phyloP scores from a whole-genome alignment of 805 yeast genomes.

The Cyberlindnera amylophila region DNA sequence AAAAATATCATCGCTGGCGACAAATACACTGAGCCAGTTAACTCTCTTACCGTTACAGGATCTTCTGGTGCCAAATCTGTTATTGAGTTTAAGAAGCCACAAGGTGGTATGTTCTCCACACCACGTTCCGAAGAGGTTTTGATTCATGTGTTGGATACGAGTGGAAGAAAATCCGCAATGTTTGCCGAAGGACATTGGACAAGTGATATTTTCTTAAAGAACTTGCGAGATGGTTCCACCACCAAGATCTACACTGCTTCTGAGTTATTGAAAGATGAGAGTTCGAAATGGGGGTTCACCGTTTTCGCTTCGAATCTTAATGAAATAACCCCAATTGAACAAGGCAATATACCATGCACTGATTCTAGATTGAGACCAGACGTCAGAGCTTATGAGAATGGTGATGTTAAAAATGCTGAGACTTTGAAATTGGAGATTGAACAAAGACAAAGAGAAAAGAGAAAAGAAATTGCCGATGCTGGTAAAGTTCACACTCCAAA shows the following conservation, averaged over 20 bases:
- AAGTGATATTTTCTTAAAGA: slow-evolving; percentile 44
- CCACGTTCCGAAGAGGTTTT: slow-evolving; percentile 67
- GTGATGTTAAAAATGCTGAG: slow-evolving; percentile 71
- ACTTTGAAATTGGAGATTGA: slow-evolving; percentile 63
- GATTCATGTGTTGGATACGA: slow-evolving; percentile 29
- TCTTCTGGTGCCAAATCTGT: slow-evolving; percentile 67
- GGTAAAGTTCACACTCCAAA: slow-evolving; percentile 48
- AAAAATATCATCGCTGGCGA: slow-evolving; percentile 94
- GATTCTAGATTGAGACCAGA: slow-evolving; percentile 93
- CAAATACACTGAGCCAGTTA: slow-evolving; percentile 83
- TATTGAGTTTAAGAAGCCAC: slow-evolving; percentile 57
- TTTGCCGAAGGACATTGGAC: slow-evolving; percentile 79
- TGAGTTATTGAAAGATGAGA: slow-evolving; percentile 51
- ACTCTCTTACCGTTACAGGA: slow-evolving; percentile 60
- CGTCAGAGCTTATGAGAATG: slow-evolving; percentile 65
- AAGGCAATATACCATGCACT: slow-evolving; percentile 65
- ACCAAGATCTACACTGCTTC: slow-evolving; percentile 69
- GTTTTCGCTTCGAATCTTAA: slow-evolving; percentile 77
- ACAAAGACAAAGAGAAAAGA: slow-evolving; percentile 72
- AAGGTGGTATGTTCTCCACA: slow-evolving; percentile 74
- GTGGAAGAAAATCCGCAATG: slow-evolving; percentile 17
- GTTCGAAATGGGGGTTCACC: slow-evolving; percentile 80
- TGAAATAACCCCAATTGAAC: slow-evolving; percentile 70
- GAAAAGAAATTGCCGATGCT: slow-evolving; percentile 51
- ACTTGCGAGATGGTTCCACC: slow-evolving; percentile 17